Percentiles rank a stretch among this genome's conserved stretches.
Evolutionary conservation across 768 basidiomycete species (phyloP).

Genomic region (Hemileccinum rubropunctum): DNA sequence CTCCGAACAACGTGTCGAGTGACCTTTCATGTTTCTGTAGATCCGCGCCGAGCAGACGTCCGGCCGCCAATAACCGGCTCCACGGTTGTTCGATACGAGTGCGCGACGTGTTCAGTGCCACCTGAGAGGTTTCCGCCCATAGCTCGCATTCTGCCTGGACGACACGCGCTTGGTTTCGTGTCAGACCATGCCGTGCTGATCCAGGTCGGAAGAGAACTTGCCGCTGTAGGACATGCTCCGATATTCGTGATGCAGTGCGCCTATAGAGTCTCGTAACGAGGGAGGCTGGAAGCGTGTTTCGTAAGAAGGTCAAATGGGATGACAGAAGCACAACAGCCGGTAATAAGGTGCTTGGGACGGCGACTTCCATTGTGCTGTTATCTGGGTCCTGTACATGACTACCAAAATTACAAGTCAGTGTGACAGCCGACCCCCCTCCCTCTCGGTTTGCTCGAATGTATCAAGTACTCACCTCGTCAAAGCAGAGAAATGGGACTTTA

Average conservation of each 20-base stretch:
- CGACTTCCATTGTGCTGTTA: conserved; percentile 31
- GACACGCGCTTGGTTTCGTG: conserved; percentile 49
- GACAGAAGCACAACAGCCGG: conserved; percentile 78
- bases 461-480: conserved; percentile 39
- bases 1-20: conserved; percentile 15
- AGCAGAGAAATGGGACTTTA: conserved; percentile 70
- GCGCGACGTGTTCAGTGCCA: conserved; percentile 47
- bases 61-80: conserved; percentile 68
- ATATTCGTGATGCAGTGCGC: conserved; percentile 63
- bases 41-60: conserved; percentile 61
- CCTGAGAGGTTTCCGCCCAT: conserved; percentile 78
- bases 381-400: conserved; percentile 14
- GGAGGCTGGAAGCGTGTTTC: conserved; percentile 56
- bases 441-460: background rate
- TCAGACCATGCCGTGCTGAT: conserved; percentile 17
- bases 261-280: conserved; percentile 68
- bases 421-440: background rate
- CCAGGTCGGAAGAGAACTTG: conserved; percentile 73
- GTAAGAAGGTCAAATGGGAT: conserved; percentile 70
- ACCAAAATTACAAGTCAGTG: conserved; percentile 1
- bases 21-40: conserved; percentile 33
- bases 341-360: conserved; percentile 69
- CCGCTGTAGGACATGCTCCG: conserved; percentile 80
- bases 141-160: conserved; percentile 73
- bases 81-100: conserved; percentile 72